These are phyloP conservation scores for Fusarium lyarnte DNA, from an alignment of 2,329 filamentous ascomycete genomes.

Conservation along the genomic window DNA sequence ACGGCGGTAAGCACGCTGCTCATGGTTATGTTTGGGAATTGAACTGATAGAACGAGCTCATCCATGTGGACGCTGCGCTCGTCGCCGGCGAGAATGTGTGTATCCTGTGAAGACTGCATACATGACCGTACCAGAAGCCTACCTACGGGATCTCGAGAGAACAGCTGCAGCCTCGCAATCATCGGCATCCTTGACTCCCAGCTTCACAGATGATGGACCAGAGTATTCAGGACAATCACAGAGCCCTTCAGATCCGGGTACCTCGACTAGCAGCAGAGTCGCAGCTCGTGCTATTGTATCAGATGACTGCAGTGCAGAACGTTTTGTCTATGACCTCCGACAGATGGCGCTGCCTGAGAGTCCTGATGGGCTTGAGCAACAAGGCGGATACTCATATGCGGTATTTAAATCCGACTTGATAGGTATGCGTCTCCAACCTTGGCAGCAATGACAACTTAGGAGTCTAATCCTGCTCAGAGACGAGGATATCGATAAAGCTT, in stretches of 20 bases:
- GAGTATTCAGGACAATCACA: not conserved
- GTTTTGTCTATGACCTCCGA: not conserved
- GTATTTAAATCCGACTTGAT: not conserved
- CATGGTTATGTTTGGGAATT: not conserved
- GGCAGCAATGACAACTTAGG: fast-evolving
- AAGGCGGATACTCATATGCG: not conserved
- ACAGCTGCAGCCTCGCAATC: not conserved
- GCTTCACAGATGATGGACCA: not conserved
- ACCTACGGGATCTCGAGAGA: not conserved
- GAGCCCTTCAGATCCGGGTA: not conserved
- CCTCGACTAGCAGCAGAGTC: not conserved
- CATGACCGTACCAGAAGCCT: not conserved
- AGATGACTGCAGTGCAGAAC: not conserved
- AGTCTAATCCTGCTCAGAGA: not conserved
- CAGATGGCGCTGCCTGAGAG: not conserved
- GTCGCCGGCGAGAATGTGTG: not conserved
- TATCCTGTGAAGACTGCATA: not conserved
- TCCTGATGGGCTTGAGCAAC: not conserved
- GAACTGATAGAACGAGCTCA: not conserved
- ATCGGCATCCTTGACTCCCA: not conserved
- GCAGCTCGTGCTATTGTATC: not conserved
- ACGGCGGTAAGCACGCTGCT: not conserved
- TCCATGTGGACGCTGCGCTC: not conserved
- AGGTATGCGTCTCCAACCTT: not conserved
- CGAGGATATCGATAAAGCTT: not conserved